These are phyloP conservation scores for Proliferodiscus dingleyae DNA, from an alignment of 2,329 filamentous ascomycete genomes.

Conservation along the genomic window DNA sequence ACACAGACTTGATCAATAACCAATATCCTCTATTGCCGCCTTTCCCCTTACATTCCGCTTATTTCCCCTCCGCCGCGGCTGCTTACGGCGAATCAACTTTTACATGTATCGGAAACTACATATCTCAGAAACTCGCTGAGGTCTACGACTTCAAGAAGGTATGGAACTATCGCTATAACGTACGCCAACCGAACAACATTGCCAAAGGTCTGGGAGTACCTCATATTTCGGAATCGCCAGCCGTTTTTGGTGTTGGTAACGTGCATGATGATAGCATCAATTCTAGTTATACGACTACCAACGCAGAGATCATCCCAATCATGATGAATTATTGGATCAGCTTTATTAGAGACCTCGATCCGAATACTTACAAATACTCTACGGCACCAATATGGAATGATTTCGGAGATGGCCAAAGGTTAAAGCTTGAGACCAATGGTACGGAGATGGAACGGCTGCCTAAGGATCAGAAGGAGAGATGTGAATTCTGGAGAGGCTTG, in stretches of 20 bases:
- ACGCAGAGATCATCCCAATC: constrained; percentile 30
- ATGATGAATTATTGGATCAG: constrained; percentile 40
- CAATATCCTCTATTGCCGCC: constrained; percentile 29
- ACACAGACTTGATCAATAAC: constrained; percentile 29
- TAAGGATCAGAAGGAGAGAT: constrained; percentile 18
- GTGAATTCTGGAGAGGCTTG: constrained; percentile 26
- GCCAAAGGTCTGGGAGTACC: constrained; percentile 34
- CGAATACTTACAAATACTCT: constrained; percentile 33
- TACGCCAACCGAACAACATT: constrained; percentile 36
- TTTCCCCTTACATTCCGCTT: constrained; percentile 31
- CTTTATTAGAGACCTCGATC: constrained; percentile 37
- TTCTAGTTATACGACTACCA: constrained; percentile 30
- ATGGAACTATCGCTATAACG: constrained; percentile 47
- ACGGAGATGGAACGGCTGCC: constrained; percentile 28
- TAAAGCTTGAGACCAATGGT: constrained; percentile 24
- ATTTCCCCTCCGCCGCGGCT: constrained; percentile 37
- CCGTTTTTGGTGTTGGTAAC: constrained; percentile 36
- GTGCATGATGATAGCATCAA: constrained; percentile 30
- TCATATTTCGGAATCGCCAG: constrained; percentile 34
- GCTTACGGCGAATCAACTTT: constrained; percentile 46
- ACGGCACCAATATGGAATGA: constrained; percentile 29
- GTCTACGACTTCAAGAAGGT: constrained; percentile 32
- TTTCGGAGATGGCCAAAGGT: constrained; percentile 20
- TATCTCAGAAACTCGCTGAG: constrained; percentile 32
- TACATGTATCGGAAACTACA: constrained; percentile 40